Evolutionary conservation across 2,329 filamentous ascomycete species (phyloP), one percentile per base, ranked within the genome.

Genomic region (Aspergillus bombycis): DNA sequence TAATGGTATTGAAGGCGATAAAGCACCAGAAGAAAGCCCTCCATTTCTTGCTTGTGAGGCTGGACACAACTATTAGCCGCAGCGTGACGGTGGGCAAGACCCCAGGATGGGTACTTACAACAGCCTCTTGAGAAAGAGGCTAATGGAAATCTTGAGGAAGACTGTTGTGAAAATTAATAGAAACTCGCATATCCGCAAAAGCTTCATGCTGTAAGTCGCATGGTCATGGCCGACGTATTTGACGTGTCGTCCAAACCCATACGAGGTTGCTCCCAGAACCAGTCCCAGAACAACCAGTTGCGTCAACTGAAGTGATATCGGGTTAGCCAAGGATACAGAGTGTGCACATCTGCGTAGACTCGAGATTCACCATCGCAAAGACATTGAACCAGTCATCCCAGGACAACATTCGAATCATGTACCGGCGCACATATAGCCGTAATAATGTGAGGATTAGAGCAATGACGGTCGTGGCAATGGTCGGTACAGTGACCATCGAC

Each of bases 361-460:
- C 57, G 45, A 16, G 46, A 48, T 28, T 61, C 34, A 67, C 65
- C 57, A 62, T 64, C 11, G 59, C 64, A 26, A 66, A 57, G 12
- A 67, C 64, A 54, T 66, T 67, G 46, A 66, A 67, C 56, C 58
- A 64, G 50, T 67, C 65, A 61, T 67, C 65, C 65, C 65, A 67
- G 48, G 36, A 56, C n/a, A 66, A 23, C 34, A 62, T 45, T 41
- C 63, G 61, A 26, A 67, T 67, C 26, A 66, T 50, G 30, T 58
- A 57, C 19, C 59, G 34, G 10, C 65, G 65, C 43, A 67, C 65
- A 43, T 67, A 67, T 12, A 67, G 41, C 7, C 65, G 65, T 32
- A 66, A 46, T 21, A 54, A 45, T 3, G 64, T 66, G 3, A 64
- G 14, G 19, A 67, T 50, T 6, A 66, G 41, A 32, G 64, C 65